Conservation (phyloP, 179 eudicot species). For the Beta lomatogona region DNA sequence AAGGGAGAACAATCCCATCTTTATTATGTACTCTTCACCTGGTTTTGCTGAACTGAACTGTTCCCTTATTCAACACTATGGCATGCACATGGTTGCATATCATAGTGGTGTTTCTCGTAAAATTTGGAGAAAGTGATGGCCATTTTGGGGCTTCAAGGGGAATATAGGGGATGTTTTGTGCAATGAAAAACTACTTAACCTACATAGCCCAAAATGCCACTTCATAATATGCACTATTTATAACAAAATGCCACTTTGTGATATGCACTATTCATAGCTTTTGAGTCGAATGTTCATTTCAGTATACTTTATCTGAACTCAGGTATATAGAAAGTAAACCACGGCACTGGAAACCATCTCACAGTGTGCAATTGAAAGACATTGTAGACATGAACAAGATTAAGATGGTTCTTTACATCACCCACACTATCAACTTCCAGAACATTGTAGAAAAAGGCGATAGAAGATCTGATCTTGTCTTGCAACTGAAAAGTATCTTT, state of each 20-base stretch:
- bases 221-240: not conserved
- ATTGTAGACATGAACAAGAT: conserved; percentile 60
- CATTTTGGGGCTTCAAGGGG: no score
- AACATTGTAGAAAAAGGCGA: conserved; percentile 44
- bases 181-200: no score
- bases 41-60: no score
- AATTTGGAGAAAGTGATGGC: no score
- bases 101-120: no score
- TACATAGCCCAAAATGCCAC: no score
- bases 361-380: conserved; percentile 57
- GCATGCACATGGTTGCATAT: no score
- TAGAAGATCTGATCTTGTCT: conserved; percentile 57
- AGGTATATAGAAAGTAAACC: conserved; percentile 76
- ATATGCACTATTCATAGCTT: not conserved
- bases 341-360: conserved; percentile 57
- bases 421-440: conserved; percentile 72
- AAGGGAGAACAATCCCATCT: not conserved
- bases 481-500: conserved; percentile 63
- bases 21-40: no score
- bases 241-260: not conserved
- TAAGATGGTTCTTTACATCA: conserved; percentile 57
- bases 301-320: conserved; percentile 5
- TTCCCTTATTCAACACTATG: no score
- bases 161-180: no score
- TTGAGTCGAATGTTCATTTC: not conserved